Evolutionary conservation across 108 stramenopile species (phyloP).

Genomic region (Pseudonitzschia delicatissima): DNA sequence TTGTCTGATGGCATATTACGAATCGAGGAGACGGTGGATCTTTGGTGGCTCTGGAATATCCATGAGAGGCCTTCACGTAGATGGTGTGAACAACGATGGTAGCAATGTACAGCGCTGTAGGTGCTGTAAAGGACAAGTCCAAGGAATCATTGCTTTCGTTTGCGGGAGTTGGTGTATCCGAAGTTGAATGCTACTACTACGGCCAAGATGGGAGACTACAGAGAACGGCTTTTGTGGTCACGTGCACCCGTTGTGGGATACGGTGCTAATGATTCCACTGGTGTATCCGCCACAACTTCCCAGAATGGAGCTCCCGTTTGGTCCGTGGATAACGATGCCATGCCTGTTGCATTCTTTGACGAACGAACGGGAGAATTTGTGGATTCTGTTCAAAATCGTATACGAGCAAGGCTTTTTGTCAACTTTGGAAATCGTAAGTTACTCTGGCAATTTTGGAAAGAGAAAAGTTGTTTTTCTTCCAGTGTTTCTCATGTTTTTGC

Average conservation of each 20-base stretch:
- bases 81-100: slow-evolving; percentile 79
- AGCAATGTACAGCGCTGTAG: slow-evolving; percentile 58
- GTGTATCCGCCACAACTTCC: slow-evolving; percentile 71
- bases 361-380: slow-evolving; percentile 65
- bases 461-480: neutral
- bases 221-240: slow-evolving; percentile 65
- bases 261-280: slow-evolving; percentile 63
- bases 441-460: neutral
- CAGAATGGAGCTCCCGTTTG: slow-evolving; percentile 67
- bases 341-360: slow-evolving; percentile 73
- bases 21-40: slow-evolving; percentile 78
- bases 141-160: slow-evolving; percentile 60
- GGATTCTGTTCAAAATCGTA: slow-evolving; percentile 63
- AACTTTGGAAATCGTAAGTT: slow-evolving; percentile 70
- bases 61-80: slow-evolving; percentile 62
- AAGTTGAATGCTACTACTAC: slow-evolving; percentile 53
- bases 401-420: slow-evolving; percentile 54
- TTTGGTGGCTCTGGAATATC: slow-evolving; percentile 74
- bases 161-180: slow-evolving; percentile 67
- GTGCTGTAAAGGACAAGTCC: slow-evolving; percentile 25
- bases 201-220: slow-evolving; percentile 73
- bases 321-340: slow-evolving; percentile 77
- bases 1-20: slow-evolving; percentile 79
- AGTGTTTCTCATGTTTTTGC: neutral
- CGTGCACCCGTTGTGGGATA: slow-evolving; percentile 69